Base-by-base conservation (phyloP, 2,329 filamentous ascomycete genomes). In the Plenodomus lindquistii region DNA sequence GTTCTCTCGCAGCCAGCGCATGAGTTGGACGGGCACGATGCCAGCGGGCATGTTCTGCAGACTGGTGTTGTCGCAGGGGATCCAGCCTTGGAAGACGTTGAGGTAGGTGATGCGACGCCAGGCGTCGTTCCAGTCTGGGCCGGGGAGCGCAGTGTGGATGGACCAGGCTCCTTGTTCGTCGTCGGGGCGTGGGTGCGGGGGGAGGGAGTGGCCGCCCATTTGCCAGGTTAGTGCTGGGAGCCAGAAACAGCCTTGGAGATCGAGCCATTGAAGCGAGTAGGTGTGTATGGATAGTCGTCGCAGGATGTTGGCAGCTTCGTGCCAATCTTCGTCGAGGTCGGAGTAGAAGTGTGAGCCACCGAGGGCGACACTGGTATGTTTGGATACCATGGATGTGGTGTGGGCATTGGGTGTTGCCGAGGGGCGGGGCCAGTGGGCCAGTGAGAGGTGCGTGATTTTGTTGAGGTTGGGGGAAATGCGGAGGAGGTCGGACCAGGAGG, bases 161-260 rank as follows among this genome's bases (percentile, higher is more conserved):
- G 44, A 46, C 56, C 58, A 61, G 21, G 42, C 29, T 11, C 53
- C 54, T 13, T 11, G 40, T 39, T 11, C 45, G 44, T 7, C 48
- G 34, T 21, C 37, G 39, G 4, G 42, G 38, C 2, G 48, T 44
- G n/a, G 42, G 19, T 11, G 43, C 6, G 19, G 45, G n/a, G 39
- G 24, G 6, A 44, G 44, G 22, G 52, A 51, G 7, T n/a, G n/a
- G 4, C 40, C 22, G 22, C 16, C 16, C 17, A 18, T 9, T 16
- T 37, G 35, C 74, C 75, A 81, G 20, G 66, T 75, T 22, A 86
- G 63, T 0, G 82, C 81, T 15, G 74, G 71, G 24, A 80, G 60
- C 84, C 84, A 86, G 18, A 74, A 70, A 58, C 84, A 86, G 8
- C 83, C 83, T 62, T 85, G 81, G 1, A 86, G 69, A 57, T 86